Conservation (phyloP, 108 stramenopile species). For the Nitzschia palea region DNA sequence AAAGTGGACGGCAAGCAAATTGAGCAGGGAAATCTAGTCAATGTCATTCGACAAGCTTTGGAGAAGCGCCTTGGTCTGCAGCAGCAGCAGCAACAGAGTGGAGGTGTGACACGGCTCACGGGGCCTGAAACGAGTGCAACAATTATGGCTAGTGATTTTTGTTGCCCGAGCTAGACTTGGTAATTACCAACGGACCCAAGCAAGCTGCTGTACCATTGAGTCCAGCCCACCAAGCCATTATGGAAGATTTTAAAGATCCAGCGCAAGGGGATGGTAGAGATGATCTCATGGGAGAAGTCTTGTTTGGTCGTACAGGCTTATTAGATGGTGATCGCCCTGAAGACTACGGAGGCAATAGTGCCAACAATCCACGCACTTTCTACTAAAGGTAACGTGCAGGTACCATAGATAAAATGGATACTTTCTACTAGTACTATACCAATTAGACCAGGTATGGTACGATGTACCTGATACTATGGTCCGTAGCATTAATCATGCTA, state of each 20-base stretch:
- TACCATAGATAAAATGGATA: no score
- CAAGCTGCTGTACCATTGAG: slow-evolving; percentile 14
- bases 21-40: slow-evolving; percentile 78
- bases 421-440: no score
- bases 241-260: slow-evolving; percentile 45
- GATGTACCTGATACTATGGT: no score
- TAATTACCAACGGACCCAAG: slow-evolving; percentile 11
- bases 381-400: no score
- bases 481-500: no score
- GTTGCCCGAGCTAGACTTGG: slow-evolving; percentile 55
- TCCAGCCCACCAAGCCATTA: slow-evolving; percentile 41
- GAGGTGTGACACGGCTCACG: slow-evolving; percentile 18
- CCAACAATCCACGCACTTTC: no score
- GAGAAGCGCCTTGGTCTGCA: slow-evolving; percentile 62
- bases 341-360: no score
- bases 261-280: slow-evolving; percentile 27
- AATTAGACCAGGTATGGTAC: no score
- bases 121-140: slow-evolving; percentile 82
- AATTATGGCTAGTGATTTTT: slow-evolving; percentile 86
- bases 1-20: slow-evolving; percentile 74
- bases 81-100: neutral
- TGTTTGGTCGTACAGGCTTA: slow-evolving; percentile 58
- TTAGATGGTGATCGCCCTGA: neutral
- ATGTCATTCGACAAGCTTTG: slow-evolving; percentile 74
- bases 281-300: slow-evolving; percentile 38